phyloP scores from a whole-genome alignment of 305 asterid species.

The Coffea humblotiana region DNA sequence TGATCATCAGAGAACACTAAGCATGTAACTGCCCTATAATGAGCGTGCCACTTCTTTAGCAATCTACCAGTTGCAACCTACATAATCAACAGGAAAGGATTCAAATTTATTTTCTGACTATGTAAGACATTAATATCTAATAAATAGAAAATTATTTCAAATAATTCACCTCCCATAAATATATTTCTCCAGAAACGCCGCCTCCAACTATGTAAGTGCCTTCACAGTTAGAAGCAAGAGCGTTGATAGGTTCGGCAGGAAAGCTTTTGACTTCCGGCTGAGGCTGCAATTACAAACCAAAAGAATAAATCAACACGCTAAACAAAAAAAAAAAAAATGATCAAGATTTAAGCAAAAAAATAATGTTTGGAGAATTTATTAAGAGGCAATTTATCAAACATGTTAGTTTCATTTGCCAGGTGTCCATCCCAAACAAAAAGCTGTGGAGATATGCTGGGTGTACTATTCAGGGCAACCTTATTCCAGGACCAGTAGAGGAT shows the following conservation, averaged over 20 bases:
- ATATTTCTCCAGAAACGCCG: slow-evolving; percentile 74
- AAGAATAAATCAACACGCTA: background rate
- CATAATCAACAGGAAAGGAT: slow-evolving; percentile 14
- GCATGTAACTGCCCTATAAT: slow-evolving; percentile 78
- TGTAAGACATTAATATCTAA: background rate
- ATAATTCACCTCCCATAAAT: slow-evolving; percentile 80
- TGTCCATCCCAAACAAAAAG: too few relatives aligned
- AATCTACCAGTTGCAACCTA: slow-evolving; percentile 79
- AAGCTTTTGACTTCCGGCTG: slow-evolving; percentile 83
- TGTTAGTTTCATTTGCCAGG: background rate
- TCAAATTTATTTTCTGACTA: background rate
- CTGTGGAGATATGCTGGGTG: too few relatives aligned
- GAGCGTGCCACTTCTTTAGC: slow-evolving; percentile 93
- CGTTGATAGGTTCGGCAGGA: slow-evolving; percentile 67
- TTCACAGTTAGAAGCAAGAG: slow-evolving; percentile 64
- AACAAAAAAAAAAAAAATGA: background rate
- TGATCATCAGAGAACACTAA: slow-evolving; percentile 77
- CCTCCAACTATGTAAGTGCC: slow-evolving; percentile 87
- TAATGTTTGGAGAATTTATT: background rate
- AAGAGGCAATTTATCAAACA: slow-evolving; percentile 28
- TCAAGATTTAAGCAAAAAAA: background rate
- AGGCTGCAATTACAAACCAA: slow-evolving; percentile 50
- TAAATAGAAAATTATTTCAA: background rate
- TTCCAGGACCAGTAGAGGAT: slow-evolving; percentile 86
- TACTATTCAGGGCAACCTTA: slow-evolving; percentile 46